Evolutionary conservation across 83 land plant genomes (phyloP).

Genomic region (Diphasiastrum complanatum): DNA sequence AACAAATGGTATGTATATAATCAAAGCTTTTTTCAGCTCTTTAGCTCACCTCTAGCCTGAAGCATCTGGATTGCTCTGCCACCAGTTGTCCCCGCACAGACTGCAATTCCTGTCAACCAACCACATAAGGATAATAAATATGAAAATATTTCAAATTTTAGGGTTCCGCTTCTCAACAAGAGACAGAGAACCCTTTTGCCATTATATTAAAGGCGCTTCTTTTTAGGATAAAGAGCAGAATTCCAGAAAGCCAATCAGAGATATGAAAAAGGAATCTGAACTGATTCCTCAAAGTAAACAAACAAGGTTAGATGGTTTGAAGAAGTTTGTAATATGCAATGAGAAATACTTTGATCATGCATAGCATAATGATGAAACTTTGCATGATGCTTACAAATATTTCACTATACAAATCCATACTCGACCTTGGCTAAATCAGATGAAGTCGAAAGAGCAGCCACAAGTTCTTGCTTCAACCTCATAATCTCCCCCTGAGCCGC

Average conservation of each 20-base stretch:
- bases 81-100: conserved; percentile 91
- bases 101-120: conserved; percentile 61
- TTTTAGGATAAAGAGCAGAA: too few species aligned
- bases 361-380: background rate
- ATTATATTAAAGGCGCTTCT: too few species aligned
- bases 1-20: too few species aligned
- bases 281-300: background rate
- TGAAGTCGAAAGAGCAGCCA: conserved; percentile 52
- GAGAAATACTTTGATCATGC: too few species aligned
- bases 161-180: too few species aligned
- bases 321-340: too few species aligned
- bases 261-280: too few species aligned
- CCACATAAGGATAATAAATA: background rate
- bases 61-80: conserved; percentile 92
- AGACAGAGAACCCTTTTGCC: too few species aligned
- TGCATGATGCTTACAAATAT: background rate
- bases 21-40: too few species aligned
- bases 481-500: conserved; percentile 53
- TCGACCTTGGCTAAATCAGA: conserved; percentile 66
- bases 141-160: too few species aligned
- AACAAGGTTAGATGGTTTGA: background rate
- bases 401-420: background rate
- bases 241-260: too few species aligned
- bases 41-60: conserved; percentile 86
- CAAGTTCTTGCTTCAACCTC: conserved; percentile 62